Conservation (phyloP, 2,329 filamentous ascomycete species). For the Pseudogymnoascus verrucosus region DNA sequence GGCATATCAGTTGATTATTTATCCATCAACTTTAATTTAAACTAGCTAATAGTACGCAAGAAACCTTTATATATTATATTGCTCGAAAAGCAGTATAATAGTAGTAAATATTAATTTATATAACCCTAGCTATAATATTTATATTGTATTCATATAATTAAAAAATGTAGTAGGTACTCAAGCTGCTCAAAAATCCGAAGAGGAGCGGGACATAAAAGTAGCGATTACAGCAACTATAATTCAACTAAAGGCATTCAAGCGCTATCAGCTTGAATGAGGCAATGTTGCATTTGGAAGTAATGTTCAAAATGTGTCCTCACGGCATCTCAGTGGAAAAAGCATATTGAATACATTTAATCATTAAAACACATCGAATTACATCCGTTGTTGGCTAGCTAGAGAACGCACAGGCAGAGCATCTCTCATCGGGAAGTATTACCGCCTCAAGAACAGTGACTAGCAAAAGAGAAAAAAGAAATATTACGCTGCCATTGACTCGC, state of each 20-base stretch:
- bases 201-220: no score
- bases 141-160: no score
- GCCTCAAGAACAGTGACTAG: conserved; percentile 7
- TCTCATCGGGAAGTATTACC: conserved; percentile 4
- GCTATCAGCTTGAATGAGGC: no score
- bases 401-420: conserved; percentile 15
- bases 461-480: conserved; percentile 21
- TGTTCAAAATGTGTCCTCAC: not conserved
- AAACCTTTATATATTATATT: no score
- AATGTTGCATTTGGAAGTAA: not conserved
- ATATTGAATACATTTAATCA: conserved; percentile 7
- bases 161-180: no score
- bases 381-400: conserved; percentile 26
- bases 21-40: not conserved
- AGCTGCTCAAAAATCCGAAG: no score
- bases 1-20: not conserved
- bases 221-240: no score
- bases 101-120: no score
- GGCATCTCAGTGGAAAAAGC: not conserved
- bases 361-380: conserved; percentile 28
- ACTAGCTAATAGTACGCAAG: not conserved
- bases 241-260: no score
- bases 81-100: no score
- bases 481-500: conserved; percentile 22
- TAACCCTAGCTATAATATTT: no score